Percentiles rank a stretch among this genome's conserved stretches.
Conservation (phyloP, 2,329 filamentous ascomycete species). For the Acarospora socialis region DNA sequence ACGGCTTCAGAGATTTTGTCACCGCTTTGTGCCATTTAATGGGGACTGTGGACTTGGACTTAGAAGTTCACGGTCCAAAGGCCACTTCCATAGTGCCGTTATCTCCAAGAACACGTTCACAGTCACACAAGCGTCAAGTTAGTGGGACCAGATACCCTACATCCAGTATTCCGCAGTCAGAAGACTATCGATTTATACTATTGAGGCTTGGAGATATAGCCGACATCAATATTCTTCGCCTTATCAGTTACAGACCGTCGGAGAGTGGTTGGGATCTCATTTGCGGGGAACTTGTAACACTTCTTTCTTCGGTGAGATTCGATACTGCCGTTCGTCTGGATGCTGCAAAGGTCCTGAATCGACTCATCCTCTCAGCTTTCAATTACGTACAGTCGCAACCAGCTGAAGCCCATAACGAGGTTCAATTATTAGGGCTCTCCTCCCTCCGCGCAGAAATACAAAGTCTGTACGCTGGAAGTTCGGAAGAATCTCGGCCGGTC, state of each 20-base stretch:
- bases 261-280: conserved; percentile 65
- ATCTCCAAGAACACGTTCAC: too few species aligned
- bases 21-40: too few species aligned
- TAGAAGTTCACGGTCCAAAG: too few species aligned
- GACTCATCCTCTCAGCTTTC: conserved; percentile 32
- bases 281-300: conserved; percentile 37
- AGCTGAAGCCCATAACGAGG: conserved; percentile 38
- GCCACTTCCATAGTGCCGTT: too few species aligned
- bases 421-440: conserved; percentile 59
- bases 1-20: conserved; percentile 65
- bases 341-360: conserved; percentile 36
- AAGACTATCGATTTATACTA: conserved; percentile 42
- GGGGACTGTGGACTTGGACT: too few species aligned
- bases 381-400: conserved; percentile 32
- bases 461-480: conserved; percentile 41
- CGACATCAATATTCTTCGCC: conserved; percentile 57
- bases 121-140: too few species aligned
- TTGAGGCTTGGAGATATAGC: conserved; percentile 61
- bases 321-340: conserved; percentile 32
- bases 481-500: conserved; percentile 28
- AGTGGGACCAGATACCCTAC: too few species aligned
- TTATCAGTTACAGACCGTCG: conserved; percentile 52
- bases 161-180: too few species aligned
- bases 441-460: conserved; percentile 49
- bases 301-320: conserved; percentile 27